These are phyloP conservation scores for cucumber (Cucumis sativus) DNA, from an alignment of 306 rosid genomes.

Conservation along the genomic window DNA sequence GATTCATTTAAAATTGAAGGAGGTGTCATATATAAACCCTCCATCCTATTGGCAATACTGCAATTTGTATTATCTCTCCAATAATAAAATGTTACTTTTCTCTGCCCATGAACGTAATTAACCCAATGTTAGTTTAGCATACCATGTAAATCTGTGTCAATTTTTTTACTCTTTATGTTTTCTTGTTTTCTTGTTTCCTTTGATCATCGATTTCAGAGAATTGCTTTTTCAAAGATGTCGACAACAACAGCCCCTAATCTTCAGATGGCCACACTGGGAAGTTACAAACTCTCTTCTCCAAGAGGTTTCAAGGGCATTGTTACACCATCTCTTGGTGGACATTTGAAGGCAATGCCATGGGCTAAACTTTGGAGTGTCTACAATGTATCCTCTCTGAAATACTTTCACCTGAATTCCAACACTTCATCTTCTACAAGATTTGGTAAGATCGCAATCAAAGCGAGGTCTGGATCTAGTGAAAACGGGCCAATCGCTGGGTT, in stretches of 20 bases:
- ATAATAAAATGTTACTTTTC: too few species aligned
- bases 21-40: too few species aligned
- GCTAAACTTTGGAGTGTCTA: slow-evolving; percentile 41
- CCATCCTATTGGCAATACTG: too few species aligned
- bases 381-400: slow-evolving; percentile 37
- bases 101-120: too few species aligned
- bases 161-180: too few species aligned
- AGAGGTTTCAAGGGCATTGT: slow-evolving; percentile 7
- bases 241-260: slow-evolving; percentile 44
- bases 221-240: slow-evolving; percentile 36
- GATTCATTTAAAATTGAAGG: too few species aligned
- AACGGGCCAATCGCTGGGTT: slow-evolving; percentile 44
- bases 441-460: slow-evolving; percentile 35
- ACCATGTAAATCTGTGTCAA: too few species aligned
- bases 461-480: slow-evolving; percentile 41
- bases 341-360: slow-evolving; percentile 25
- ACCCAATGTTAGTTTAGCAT: too few species aligned
- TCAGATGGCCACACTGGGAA: slow-evolving; percentile 41
- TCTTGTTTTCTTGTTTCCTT: too few species aligned
- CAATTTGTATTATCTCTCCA: too few species aligned
- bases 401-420: slow-evolving; percentile 24
- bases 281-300: slow-evolving; percentile 30
- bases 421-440: slow-evolving; percentile 24
- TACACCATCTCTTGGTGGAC: slow-evolving; percentile 24
- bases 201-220: not conserved